Evolutionary conservation across 306 rosid species (phyloP).

Genomic region (Pterocarpus santalinus): DNA sequence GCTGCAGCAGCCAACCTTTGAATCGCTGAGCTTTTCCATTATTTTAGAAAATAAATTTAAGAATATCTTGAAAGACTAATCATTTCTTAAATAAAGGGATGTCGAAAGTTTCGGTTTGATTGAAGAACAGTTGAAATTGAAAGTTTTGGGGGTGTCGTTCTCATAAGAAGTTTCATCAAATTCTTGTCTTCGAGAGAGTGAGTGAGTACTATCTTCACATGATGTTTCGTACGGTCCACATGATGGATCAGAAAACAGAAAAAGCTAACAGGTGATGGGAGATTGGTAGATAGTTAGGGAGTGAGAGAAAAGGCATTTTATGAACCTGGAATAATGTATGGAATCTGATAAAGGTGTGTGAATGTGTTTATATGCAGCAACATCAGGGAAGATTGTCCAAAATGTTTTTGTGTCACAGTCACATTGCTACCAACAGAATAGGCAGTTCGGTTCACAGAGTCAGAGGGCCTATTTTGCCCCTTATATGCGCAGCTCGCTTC

Average conservation of each 20-base stretch:
- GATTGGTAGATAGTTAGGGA: conserved; percentile 18
- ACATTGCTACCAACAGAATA: conserved; percentile 76
- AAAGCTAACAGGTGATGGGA: not conserved
- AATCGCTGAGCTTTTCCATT: not conserved
- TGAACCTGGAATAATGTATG: conserved; percentile 45
- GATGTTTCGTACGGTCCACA: not conserved
- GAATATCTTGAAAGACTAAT: too few species aligned
- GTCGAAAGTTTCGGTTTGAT: not conserved
- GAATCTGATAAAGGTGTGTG: conserved; percentile 67
- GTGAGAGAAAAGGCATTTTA: conserved; percentile 26
- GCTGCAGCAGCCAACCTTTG: too few species aligned
- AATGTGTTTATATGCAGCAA: conserved; percentile 86
- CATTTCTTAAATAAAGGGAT: not conserved
- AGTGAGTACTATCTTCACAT: conserved; percentile 13
- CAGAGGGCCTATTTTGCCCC: conserved; percentile 79
- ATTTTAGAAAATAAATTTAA: not conserved
- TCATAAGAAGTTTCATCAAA: conserved; percentile 18
- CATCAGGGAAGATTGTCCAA: conserved; percentile 87
- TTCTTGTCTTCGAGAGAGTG: conserved; percentile 11
- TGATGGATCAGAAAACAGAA: not conserved
- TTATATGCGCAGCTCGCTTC: conserved; percentile 65
- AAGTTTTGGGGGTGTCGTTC: not conserved
- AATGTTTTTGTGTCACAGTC: conserved; percentile 76
- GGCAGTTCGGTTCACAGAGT: conserved; percentile 61
- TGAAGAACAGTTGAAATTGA: conserved; percentile 16